These are phyloP conservation scores for Lolium perenne DNA, from an alignment of 176 grass and related monocot genomes.

Conservation along the genomic window DNA sequence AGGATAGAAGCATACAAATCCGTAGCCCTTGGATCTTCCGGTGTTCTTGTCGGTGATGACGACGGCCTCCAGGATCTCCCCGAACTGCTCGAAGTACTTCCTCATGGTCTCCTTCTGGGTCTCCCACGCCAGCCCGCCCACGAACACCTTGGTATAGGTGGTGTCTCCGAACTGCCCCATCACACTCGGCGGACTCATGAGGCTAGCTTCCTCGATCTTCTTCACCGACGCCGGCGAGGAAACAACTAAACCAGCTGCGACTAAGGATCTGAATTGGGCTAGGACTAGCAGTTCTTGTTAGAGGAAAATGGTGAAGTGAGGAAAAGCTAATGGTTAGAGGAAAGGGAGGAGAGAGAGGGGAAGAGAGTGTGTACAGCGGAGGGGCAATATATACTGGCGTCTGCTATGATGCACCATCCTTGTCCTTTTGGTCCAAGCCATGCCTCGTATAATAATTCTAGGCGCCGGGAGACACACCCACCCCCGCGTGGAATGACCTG, in stretches of 20 bases:
- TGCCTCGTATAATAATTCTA: constrained; percentile 67
- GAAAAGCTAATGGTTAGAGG: constrained; percentile 59
- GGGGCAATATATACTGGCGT: constrained; percentile 63
- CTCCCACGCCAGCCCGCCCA: constrained; percentile 96
- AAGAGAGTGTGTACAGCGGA: constrained; percentile 26
- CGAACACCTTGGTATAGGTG: constrained; percentile 98
- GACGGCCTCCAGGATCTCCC: constrained; percentile 95
- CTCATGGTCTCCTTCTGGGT: constrained; percentile 97
- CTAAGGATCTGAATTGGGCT: constrained; percentile 50
- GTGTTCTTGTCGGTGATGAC: constrained; percentile 99
- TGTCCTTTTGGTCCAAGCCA: constrained; percentile 63
- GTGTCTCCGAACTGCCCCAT: constrained; percentile 96
- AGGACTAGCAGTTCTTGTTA: constrained; percentile 51
- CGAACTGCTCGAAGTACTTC: constrained; percentile 99
- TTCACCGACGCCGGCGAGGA: constrained; percentile 39
- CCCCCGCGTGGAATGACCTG: constrained; percentile 52
- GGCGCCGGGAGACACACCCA: constrained; percentile 53
- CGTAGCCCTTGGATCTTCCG: constrained; percentile 98
- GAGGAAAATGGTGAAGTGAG: constrained; percentile 1
- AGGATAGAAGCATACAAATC: constrained; percentile 69
- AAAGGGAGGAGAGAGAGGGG: constrained; percentile 35
- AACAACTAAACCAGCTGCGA: constrained; percentile 40
- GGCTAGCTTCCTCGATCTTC: not conserved
- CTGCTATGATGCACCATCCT: constrained; percentile 64
- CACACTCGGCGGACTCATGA: constrained; percentile 67